A percentile compares a stretch with the other conserved stretches of the same genome.
Conservation (phyloP, 345 rosid species). For the Acer campestre region DNA sequence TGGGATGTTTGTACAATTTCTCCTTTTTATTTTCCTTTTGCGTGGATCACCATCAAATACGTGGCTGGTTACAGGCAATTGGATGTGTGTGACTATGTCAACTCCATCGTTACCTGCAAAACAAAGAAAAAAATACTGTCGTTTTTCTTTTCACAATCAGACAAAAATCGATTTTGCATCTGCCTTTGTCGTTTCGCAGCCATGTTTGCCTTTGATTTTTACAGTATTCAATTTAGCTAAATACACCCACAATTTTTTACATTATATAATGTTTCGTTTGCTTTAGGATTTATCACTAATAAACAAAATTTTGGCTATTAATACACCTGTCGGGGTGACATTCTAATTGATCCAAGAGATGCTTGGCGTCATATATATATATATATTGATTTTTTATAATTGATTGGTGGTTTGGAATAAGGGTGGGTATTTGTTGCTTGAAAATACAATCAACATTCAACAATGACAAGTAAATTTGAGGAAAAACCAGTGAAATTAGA, state of each 20-base stretch:
- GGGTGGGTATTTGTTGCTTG: no score
- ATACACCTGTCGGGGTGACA: background rate
- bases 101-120: background rate
- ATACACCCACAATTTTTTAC: background rate
- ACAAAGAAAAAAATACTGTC: background rate
- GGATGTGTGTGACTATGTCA: background rate
- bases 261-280: background rate
- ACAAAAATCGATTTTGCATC: slow-evolving; percentile 1
- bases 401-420: background rate
- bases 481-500: no score
- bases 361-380: no score
- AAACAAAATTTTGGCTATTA: background rate
- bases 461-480: no score
- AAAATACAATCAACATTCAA: no score
- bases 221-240: background rate
- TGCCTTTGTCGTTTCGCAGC: background rate
- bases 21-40: background rate
- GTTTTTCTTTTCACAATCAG: background rate
- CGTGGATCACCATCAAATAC: slow-evolving; percentile 17
- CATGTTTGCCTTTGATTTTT: background rate
- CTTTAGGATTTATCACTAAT: slow-evolving; percentile 4
- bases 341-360: background rate
- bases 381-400: no score
- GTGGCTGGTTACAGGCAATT: slow-evolving; percentile 21
- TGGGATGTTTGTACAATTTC: no score